Base-by-base conservation (phyloP, 2,329 filamentous ascomycete genomes). In the Colletotrichum plurivorum region DNA sequence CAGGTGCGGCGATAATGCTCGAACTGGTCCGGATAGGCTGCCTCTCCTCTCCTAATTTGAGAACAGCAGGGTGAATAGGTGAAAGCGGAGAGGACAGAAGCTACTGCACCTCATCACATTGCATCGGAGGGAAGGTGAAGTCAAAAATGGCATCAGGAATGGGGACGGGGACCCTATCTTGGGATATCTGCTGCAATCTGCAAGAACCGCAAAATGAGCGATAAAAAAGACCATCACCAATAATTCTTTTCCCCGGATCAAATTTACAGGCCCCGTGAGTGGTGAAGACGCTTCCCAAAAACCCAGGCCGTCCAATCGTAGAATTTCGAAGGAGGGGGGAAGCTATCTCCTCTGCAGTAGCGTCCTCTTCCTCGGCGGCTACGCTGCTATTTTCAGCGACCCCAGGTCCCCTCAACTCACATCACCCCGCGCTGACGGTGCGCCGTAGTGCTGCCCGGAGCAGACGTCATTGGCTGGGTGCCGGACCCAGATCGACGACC, bases 371-470 rank as follows among this genome's bases (percentile, higher is more conserved):
- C 48, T 66, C 48, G 66, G 66, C 66, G 66, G 66, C 62, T 66
- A 69, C 51, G 55, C 8, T 66, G 65, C 66, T 69, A 69, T 69
- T 69, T 69, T 69, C 66, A 56, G 66, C 43, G 56, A 10, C 31
- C 8, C 10, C 31, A 9, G 31, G 10, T 9, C 31, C 31, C 10
- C 31, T 10, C 8, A 31, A 31, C 31, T 36, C 31, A 10, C 31
- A 36, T 39, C 22, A 31, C 25, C 39, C 54, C n/a, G 43, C 41
- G 61, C 22, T 25, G 22, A 25, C 22, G 22, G 22, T 25, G 22
- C 22, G 22, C 51, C 41, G 55, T 43, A 9, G 18, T 15, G 63
- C 36, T 5, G 41, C 10, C 51, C 13, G 20, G 41, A 43, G 10
- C 13, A 15, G 13, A n/a, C 41, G 54, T 39, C 18, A 56, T 49